Base-by-base conservation (phyloP, 768 basidiomycete species). In the Pluteus cervinus region DNA sequence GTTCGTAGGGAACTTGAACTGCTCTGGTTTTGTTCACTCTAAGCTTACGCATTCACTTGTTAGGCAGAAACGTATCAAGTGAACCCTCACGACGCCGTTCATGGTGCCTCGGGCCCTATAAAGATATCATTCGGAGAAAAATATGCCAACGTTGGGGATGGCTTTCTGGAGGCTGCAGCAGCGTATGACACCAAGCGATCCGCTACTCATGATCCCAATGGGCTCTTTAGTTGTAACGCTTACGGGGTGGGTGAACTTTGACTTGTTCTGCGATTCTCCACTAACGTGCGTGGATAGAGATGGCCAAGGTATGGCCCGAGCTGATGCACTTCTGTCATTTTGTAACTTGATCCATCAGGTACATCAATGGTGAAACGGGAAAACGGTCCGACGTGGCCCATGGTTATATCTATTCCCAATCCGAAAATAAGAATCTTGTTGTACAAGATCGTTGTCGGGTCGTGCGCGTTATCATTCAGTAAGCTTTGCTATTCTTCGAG, bases 311-410 rank as follows among this genome's bases (percentile, higher is more conserved):
- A 39, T 45, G 62, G 44, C n/a, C 17, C 4, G 10, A 1, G n/a
- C n/a, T n/a, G n/a, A n/a, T n/a, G n/a, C n/a, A n/a, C n/a, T n/a
- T n/a, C n/a, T n/a, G n/a, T n/a, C n/a, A n/a, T n/a, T n/a, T n/a
- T n/a, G n/a, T n/a, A n/a, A 18, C n/a, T 15, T 24, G 20, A 43
- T 9, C 12, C 5, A 25, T 6, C 43, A 84, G 80, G 47, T 83
- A 74, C 48, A 62, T 82, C 12, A 61, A 73, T 41, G 54, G 48
- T 2, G 52, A 56, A 12, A 74, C 66, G 2, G 79, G 80, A 20
- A 61, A 44, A 29, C 70, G 80, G 14, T 78, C 77, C 0, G 79
- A 83, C 47, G 48, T 67, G 0, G 63, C 79, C 4, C 70, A 75
- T 43, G 45, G 61, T 44, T 75, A 66, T 32, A 53, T 77, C 33